Evolutionary conservation across 2,329 filamentous ascomycete genomes (phyloP), one percentile per base, ranked within the genome.

Genomic region (Daldinia sp.): DNA sequence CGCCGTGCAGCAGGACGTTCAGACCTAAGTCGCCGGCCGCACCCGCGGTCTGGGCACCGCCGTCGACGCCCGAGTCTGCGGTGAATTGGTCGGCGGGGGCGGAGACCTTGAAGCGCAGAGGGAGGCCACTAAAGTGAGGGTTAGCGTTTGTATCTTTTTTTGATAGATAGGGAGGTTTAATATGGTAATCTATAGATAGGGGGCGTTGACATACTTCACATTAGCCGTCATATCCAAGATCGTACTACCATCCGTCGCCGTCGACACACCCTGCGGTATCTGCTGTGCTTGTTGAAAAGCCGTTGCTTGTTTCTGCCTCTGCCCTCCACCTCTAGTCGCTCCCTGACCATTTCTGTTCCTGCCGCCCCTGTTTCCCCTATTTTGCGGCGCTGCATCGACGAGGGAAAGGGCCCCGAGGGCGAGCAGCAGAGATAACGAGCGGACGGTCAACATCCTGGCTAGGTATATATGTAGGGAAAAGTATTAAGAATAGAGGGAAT

Each of bases 1-100:
- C 87, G 56, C 87, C 87, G 74, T 89, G 87, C 3, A 89, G 82
- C 39, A 89, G 82, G 13, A 89, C 83, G 72, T 89, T 89, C 6
- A 87, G 79, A 56, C 85, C 86, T 33, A 86, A 78, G 6, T 78
- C 69, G 4, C 83, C 82, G 0, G 74, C 61, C 2, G 77, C 74
- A 23, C 74, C 73, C 20, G 79, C 72, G 0, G 48, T 67, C 57
- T 76, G 79, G 23, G 76, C 66, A 6, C 74, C 85, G 39, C 85
- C 86, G n/a, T 80, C 74, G 0, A 88, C 83, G 42, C 84, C 82
- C 3, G 84, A 84, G 10, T 76, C 78, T 1, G 82, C 74, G 4
- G 85, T 83, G 78, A 89, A 89, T 60, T 85, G 82, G 63, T 83
- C 79, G 39, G 85, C 85, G 1, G 87, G 87, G 1, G 82, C 86